Base-by-base conservation (phyloP, 768 basidiomycete genomes). In the Rhodotorula taiwanensis region DNA sequence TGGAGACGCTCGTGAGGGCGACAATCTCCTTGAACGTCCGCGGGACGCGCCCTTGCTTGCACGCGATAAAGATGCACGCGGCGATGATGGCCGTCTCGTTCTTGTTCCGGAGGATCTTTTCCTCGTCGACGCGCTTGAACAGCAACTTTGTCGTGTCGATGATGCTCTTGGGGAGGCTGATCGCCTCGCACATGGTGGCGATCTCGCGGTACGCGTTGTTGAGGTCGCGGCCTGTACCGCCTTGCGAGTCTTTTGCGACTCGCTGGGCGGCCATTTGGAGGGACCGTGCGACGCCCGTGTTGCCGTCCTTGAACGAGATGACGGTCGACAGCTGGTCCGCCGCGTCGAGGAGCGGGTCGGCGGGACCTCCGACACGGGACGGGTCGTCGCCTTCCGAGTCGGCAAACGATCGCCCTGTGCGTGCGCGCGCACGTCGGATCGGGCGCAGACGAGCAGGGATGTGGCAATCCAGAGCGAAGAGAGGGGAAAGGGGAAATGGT, bases 361-460 rank as follows among this genome's bases (percentile, higher is more conserved):
- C 84, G 48, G 92, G 91, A 58, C 90, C 92, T 79, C 95, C 95
- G 71, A 99, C 95, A 87, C 95, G 95, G 70, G 95, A 98, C 67
- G 95, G 95, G 76, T 99, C 95, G 76, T 97, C 94, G 66, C 94
- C 93, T 80, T 99, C 95, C 72, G 97, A 94, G 75, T 98, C 95
- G 70, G 95, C 95, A 77, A 99, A 99, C 65, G 95, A 98, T 88
- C 97, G 79, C 65, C 62, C 73, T 70, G 62, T n/a, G n/a, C n/a
- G n/a, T n/a, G n/a, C n/a, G n/a, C n/a, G n/a, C n/a, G n/a, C n/a
- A n/a, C n/a, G n/a, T n/a, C n/a, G n/a, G n/a, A n/a, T n/a, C n/a
- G n/a, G n/a, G n/a, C n/a, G n/a, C n/a, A n/a, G n/a, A n/a, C n/a
- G n/a, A n/a, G n/a, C n/a, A n/a, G n/a, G n/a, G n/a, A n/a, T n/a